Percentiles rank a stretch among this genome's conserved stretches.
These are phyloP conservation scores for Calonectria fujianensis DNA, from an alignment of 2,329 filamentous ascomycete species.

Conservation along the genomic window DNA sequence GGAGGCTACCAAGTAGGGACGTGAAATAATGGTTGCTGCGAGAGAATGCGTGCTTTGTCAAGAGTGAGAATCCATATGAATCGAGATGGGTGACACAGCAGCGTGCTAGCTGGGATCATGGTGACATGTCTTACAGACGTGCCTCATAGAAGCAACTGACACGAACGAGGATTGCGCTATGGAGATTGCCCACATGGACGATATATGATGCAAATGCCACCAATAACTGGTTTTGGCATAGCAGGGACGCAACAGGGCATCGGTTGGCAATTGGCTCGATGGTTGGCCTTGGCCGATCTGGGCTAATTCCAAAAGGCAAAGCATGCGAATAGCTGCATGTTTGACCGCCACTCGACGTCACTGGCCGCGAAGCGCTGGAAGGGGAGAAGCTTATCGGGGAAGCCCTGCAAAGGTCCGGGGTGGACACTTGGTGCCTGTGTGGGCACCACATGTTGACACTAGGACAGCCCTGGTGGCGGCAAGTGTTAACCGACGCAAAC, in stretches of 20 bases:
- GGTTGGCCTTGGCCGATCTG: constrained; percentile 11
- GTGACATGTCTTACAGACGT: not conserved
- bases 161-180: not conserved
- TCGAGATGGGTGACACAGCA: constrained; percentile 6
- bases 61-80: constrained; percentile 7
- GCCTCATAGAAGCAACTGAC: not conserved
- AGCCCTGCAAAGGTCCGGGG: constrained; percentile 22
- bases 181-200: not conserved
- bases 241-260: not conserved
- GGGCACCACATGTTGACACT: constrained; percentile 11
- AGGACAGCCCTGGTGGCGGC: constrained; percentile 8
- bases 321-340: constrained; percentile 12
- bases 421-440: not conserved
- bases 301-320: constrained; percentile 27
- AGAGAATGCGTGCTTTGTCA: not conserved
- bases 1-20: constrained; percentile 27
- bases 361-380: constrained; percentile 3
- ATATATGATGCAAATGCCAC: constrained; percentile 17
- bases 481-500: constrained; percentile 19
- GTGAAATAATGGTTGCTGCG: constrained; percentile 30
- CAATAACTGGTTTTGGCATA: not conserved
- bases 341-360: constrained; percentile 27
- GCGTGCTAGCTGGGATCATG: not conserved
- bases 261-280: constrained; percentile 1
- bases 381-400: constrained; percentile 23